Percentiles rank a stretch among this genome's conserved stretches.
Evolutionary conservation across 1,139 yeast species (phyloP).

Genomic region (Yamadazyma triangularis): DNA sequence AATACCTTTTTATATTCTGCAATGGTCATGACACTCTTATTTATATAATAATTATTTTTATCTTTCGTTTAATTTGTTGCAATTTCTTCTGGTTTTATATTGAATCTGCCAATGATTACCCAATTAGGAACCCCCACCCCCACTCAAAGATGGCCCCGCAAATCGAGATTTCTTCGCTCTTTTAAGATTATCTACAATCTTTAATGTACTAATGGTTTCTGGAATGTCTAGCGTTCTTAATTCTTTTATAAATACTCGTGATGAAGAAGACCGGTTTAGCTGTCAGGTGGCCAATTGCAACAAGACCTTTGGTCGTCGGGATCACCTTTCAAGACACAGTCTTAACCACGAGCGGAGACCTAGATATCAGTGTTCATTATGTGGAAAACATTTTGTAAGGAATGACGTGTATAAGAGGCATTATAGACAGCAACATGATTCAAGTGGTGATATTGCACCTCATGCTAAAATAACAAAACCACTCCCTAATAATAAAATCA

Average conservation of each 20-base stretch:
- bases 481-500: constrained; percentile 4
- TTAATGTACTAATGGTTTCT: no score
- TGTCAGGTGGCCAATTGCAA: constrained; percentile 22
- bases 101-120: constrained; percentile 2
- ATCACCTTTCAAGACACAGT: constrained; percentile 40
- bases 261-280: constrained; percentile 5
- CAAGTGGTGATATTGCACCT: neutral
- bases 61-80: no score
- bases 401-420: constrained; percentile 23
- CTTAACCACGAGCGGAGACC: constrained; percentile 36
- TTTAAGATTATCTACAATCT: no score
- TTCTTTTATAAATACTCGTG: constrained; percentile 8
- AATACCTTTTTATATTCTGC: constrained; percentile 29
- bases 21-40: no score
- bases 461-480: constrained; percentile 1
- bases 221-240: no score
- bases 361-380: no score
- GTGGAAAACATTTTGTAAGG: constrained; percentile 40
- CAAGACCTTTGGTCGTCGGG: constrained; percentile 39
- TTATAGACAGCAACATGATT: constrained; percentile 9
- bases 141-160: neutral
- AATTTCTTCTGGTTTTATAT: neutral
- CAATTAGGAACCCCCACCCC: constrained; percentile 1
- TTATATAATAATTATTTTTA: no score
- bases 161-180: no score